Evolutionary conservation across 345 rosid species (phyloP).

Genomic region (Aethionema arabicum): DNA sequence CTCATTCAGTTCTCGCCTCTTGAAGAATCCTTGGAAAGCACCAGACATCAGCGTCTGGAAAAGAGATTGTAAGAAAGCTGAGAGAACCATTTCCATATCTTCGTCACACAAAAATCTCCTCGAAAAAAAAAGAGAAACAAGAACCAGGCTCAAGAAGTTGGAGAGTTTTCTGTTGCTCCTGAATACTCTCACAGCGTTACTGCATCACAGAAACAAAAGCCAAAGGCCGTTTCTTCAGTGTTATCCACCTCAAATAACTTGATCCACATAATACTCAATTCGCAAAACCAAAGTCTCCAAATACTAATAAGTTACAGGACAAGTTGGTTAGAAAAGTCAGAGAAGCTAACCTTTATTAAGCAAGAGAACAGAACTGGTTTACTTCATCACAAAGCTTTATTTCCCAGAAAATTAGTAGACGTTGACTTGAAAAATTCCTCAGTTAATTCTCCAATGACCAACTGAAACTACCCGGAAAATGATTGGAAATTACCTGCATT

Average conservation of each 20-base stretch:
- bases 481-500: constrained; percentile 30
- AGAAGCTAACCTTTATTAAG: constrained; percentile 19
- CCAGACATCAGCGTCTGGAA: constrained; percentile 32
- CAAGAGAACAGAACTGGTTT: background rate
- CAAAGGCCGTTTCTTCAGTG: background rate
- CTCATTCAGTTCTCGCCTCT: constrained; percentile 26
- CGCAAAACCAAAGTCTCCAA: constrained; percentile 5
- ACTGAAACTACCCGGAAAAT: constrained; percentile 30
- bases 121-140: constrained; percentile 5
- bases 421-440: constrained; percentile 23
- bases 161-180: constrained; percentile 3
- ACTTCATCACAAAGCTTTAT: background rate
- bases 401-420: background rate
- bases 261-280: constrained; percentile 1
- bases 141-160: constrained; percentile 4
- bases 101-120: constrained; percentile 11
- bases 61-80: constrained; percentile 36
- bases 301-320: background rate
- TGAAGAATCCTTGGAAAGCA: constrained; percentile 24
- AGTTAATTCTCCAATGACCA: background rate
- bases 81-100: constrained; percentile 17
- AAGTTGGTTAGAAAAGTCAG: background rate
- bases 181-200: background rate
- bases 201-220: no score
- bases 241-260: background rate